Evolutionary conservation across 2,329 filamentous ascomycete species (phyloP), one percentile per base, ranked within the genome.

Genomic region (Grosmannia huntii): DNA sequence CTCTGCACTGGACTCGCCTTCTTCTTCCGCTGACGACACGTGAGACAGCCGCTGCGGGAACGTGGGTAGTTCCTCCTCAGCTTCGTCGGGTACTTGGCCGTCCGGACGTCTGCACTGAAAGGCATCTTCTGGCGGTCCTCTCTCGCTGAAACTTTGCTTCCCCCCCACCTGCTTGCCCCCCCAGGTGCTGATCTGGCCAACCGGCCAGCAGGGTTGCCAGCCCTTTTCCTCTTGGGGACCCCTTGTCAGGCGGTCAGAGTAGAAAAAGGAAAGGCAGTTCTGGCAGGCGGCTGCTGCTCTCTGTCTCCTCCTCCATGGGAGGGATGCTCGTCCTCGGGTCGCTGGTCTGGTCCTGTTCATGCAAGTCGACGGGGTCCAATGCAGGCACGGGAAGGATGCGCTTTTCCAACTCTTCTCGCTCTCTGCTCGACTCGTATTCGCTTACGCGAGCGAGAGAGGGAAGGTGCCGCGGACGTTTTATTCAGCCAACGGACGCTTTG

Each of bases 51-150:
- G 14, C 46, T 60, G 27, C 62, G 60, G 2, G 63, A 63, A 1
- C 63, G 58, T 12, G 63, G 60, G 12, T 61, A 60, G 49, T 64
- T 61, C 12, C 60, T 62, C 50, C 63, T 60, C 49, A 60, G 57
- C 53, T 64, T 64, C 23, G 63, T 64, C n/a, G 63, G 63, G 33
- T 57, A 64, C 53, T 61, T 63, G 46, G 63, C 63, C 33, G 60
- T 38, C 44, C 56, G 16, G 44, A 6, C 27, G 9, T 21, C 27
- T 7, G 19, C 51, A 11, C 14, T 6, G 12, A 25, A 46, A 16
- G 44, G 53, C 53, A 55, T 55, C n/a, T 6, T 25, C 46, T 49
- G 10, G 23, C 21, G 3, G 21, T 49, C 46, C 46, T 49, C 46
- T 11, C 21, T 25, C 21, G n/a, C 46, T 14, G 16, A 12, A 44